Percentiles rank a stretch among this genome's conserved stretches.
Conservation (phyloP, 768 basidiomycete species). For the Chalciporus sphaerocephalus region DNA sequence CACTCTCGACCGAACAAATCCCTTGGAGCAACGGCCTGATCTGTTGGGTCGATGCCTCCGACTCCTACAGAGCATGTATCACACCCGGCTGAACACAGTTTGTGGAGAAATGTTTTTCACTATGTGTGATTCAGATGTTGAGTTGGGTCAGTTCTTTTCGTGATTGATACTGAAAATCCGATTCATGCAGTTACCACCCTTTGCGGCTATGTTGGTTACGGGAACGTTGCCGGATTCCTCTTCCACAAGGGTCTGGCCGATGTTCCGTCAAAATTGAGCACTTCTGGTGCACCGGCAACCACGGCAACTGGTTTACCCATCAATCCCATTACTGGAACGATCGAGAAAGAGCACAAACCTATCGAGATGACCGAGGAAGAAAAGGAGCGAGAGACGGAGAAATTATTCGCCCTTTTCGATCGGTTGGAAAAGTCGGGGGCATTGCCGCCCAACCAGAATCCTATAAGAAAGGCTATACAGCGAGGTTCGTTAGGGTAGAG, state of each 20-base stretch:
- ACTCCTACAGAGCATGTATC: slow-evolving; percentile 69
- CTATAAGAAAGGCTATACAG: slow-evolving; percentile 66
- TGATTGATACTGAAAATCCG: neutral
- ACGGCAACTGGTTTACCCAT: slow-evolving; percentile 44
- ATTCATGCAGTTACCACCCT: slow-evolving; percentile 56
- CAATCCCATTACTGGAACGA: slow-evolving; percentile 86
- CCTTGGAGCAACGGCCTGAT: slow-evolving; percentile 71
- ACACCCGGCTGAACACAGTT: slow-evolving; percentile 65
- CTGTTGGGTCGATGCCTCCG: slow-evolving; percentile 77
- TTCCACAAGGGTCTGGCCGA: slow-evolving; percentile 84
- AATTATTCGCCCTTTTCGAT: slow-evolving; percentile 87
- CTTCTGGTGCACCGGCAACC: slow-evolving; percentile 32
- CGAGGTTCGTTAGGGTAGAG: slow-evolving; percentile 11
- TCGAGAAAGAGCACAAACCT: slow-evolving; percentile 36
- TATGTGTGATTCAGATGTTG: slow-evolving; percentile 75
- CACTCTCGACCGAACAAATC: slow-evolving; percentile 71
- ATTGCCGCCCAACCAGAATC: slow-evolving; percentile 61
- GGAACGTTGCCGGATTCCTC: slow-evolving; percentile 91
- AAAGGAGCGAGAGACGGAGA: slow-evolving; percentile 91
- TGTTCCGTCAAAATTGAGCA: slow-evolving; percentile 41
- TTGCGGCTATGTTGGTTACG: slow-evolving; percentile 84
- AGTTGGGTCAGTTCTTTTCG: slow-evolving; percentile 4
- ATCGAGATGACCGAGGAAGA: slow-evolving; percentile 88
- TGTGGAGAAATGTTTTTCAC: slow-evolving; percentile 87
- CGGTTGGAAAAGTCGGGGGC: slow-evolving; percentile 76